Percentiles rank a stretch among this genome's conserved stretches.
Conservation (phyloP, 1,284 basidiomycete genomes). For the Apiotrichum veenhuisii region DNA sequence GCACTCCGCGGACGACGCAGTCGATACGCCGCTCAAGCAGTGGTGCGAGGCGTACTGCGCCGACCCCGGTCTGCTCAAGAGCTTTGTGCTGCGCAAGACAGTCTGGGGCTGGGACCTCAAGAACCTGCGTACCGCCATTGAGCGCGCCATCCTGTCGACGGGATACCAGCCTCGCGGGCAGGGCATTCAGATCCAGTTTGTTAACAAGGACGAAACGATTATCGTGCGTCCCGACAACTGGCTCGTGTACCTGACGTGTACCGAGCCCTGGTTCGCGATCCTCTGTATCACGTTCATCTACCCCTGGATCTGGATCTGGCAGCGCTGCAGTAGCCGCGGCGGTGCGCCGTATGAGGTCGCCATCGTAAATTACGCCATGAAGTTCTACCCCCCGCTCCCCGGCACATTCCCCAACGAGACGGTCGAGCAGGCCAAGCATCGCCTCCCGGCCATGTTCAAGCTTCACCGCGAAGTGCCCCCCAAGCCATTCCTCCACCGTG, state of each 20-base stretch:
- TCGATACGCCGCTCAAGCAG: slow-evolving; percentile 49
- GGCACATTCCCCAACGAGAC: slow-evolving; percentile 35
- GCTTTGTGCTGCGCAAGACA: slow-evolving; percentile 63
- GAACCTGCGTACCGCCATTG: slow-evolving; percentile 50
- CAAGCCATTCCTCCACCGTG: slow-evolving; percentile 25
- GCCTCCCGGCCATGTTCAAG: slow-evolving; percentile 36
- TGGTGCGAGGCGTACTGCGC: slow-evolving; percentile 70
- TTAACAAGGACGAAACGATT: slow-evolving; percentile 50
- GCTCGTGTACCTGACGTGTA: slow-evolving; percentile 61
- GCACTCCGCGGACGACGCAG: neutral
- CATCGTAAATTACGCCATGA: slow-evolving; percentile 28
- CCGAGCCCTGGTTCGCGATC: slow-evolving; percentile 61
- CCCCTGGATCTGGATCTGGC: slow-evolving; percentile 58
- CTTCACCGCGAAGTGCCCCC: slow-evolving; percentile 38
- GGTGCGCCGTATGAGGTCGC: slow-evolving; percentile 33
- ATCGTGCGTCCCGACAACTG: slow-evolving; percentile 61
- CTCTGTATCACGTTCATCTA: slow-evolving; percentile 63
- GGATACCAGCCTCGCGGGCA: slow-evolving; percentile 55
- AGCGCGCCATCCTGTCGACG: slow-evolving; percentile 55
- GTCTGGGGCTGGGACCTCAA: slow-evolving; percentile 67
- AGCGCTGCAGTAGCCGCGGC: slow-evolving; percentile 20
- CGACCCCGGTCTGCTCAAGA: slow-evolving; percentile 60
- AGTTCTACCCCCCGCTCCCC: slow-evolving; percentile 41
- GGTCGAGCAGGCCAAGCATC: slow-evolving; percentile 26
- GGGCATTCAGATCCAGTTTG: slow-evolving; percentile 50